Conservation (phyloP, 345 rosid species). For the Populus alba region DNA sequence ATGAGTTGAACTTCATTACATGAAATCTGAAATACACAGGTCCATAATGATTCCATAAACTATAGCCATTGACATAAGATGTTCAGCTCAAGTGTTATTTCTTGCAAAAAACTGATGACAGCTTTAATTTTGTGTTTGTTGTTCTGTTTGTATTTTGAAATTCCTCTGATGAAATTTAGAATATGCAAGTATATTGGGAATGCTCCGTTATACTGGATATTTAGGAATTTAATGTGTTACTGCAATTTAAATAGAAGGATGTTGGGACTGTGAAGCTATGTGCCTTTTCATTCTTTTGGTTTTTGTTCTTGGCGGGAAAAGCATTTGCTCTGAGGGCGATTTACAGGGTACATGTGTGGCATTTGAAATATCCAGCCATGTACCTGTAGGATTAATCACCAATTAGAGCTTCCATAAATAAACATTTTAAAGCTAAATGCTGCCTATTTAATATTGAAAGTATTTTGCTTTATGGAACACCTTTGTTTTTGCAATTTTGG, state of each 20-base stretch:
- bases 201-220: not conserved
- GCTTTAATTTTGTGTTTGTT: not conserved
- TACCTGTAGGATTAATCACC: not conserved
- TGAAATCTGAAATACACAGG: not conserved
- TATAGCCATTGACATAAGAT: not conserved
- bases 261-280: not conserved
- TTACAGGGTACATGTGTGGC: not conserved
- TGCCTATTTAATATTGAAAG: not conserved
- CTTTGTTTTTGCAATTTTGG: not conserved
- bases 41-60: not conserved
- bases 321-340: not conserved
- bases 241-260: not conserved
- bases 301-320: not conserved
- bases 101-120: not conserved
- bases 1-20: not conserved
- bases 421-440: not conserved
- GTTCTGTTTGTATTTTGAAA: not conserved
- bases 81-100: not conserved
- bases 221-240: not conserved
- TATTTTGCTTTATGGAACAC: not conserved
- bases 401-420: not conserved
- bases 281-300: not conserved
- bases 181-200: not conserved
- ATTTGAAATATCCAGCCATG: not conserved
- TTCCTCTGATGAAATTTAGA: not conserved